phyloP scores from a whole-genome alignment of 202 grass and related monocot genomes.

The Alloteropsis angusta region DNA sequence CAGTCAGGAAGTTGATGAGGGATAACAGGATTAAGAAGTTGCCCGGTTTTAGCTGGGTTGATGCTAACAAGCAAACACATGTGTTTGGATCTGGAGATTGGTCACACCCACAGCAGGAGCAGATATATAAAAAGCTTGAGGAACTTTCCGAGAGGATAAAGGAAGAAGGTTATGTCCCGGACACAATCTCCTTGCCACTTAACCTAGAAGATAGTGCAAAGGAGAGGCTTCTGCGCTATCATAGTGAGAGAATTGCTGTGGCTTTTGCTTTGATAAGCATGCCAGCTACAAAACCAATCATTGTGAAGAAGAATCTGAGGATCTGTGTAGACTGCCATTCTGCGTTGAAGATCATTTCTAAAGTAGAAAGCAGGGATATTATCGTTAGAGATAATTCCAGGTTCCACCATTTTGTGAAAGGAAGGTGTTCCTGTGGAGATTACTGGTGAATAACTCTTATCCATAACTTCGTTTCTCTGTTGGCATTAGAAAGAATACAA shows the following conservation, averaged over 20 bases:
- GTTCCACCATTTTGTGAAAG: conserved; percentile 51
- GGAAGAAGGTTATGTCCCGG: conserved; percentile 39
- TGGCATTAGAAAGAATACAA: not conserved
- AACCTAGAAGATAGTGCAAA: conserved; percentile 41
- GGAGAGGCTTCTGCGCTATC: conserved; percentile 49
- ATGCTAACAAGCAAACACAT: conserved; percentile 52
- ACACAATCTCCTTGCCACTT: conserved; percentile 33
- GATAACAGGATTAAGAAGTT: conserved; percentile 54
- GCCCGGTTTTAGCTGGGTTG: conserved; percentile 57
- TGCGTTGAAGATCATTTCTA: conserved; percentile 51
- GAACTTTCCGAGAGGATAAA: conserved; percentile 41
- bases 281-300: conserved; percentile 49
- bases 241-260: conserved; percentile 48
- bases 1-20: conserved; percentile 53
- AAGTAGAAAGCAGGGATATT: conserved; percentile 50
- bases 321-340: conserved; percentile 49
- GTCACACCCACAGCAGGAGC: conserved; percentile 43
- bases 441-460: conserved; percentile 40
- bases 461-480: not conserved
- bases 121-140: conserved; percentile 56
- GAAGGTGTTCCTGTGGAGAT: conserved; percentile 49
- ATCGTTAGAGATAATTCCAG: conserved; percentile 58
- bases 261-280: conserved; percentile 58
- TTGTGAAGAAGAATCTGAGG: conserved; percentile 61
- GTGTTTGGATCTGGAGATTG: conserved; percentile 44